A percentile compares a stretch with the other conserved stretches of the same genome.
These are phyloP conservation scores for Codiaeum variegatum DNA, from an alignment of 441 rosid species.

Conservation along the genomic window DNA sequence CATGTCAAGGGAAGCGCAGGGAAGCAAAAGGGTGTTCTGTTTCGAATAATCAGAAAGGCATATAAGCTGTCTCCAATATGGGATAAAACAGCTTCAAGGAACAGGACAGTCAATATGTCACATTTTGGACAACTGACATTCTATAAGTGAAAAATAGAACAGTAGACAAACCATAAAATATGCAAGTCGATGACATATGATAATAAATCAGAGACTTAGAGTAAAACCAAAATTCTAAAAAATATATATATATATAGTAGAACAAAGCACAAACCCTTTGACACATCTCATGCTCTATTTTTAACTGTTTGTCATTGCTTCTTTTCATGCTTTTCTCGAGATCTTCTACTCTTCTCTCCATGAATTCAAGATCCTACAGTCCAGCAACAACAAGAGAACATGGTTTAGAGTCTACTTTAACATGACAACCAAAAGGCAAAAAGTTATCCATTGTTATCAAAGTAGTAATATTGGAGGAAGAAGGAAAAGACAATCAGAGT, in stretches of 20 bases:
- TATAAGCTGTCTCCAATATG: neutral
- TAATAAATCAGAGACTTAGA: constrained; percentile 13
- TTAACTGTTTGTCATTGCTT: constrained; percentile 95
- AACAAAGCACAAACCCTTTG: constrained; percentile 46
- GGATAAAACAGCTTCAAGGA: neutral
- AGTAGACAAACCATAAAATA: neutral
- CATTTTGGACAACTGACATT: neutral
- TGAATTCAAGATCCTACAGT: constrained; percentile 83
- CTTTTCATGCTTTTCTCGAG: constrained; percentile 97
- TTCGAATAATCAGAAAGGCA: neutral
- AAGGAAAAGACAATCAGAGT: neutral
- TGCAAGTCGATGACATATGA: neutral
- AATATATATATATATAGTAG: neutral
- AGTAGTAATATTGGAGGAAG: neutral
- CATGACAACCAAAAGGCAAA: neutral
- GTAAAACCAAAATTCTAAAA: neutral
- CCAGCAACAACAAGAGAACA: constrained; percentile 13
- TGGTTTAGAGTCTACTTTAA: neutral
- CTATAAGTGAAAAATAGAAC: neutral
- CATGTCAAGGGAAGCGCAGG: no score
- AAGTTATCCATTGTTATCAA: neutral
- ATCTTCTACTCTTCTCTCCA: constrained; percentile 79
- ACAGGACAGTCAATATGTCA: neutral
- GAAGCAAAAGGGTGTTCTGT: no score
- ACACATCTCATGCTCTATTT: constrained; percentile 78